Conservation (phyloP, 192 early-diverging fungal genomes). For the Backusella tuberculispora region DNA sequence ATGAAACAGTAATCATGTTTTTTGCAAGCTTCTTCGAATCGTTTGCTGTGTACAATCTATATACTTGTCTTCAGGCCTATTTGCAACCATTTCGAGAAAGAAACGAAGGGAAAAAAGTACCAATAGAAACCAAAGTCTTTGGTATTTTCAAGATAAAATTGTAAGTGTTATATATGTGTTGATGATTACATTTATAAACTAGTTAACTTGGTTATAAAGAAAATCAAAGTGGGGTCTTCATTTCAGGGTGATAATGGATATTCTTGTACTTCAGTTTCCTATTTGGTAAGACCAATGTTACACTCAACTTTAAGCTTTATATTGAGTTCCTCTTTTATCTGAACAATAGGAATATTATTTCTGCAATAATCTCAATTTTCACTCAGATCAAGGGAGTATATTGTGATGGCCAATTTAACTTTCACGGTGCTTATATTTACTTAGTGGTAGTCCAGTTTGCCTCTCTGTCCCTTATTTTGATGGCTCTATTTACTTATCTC, state of each 20-base stretch:
- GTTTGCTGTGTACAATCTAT: constrained; percentile 46
- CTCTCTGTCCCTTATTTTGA: constrained; percentile 40
- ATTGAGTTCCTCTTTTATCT: not conserved
- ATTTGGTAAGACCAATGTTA: constrained; percentile 30
- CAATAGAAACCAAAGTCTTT: constrained; percentile 27
- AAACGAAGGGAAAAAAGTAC: constrained; percentile 30
- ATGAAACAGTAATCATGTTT: constrained; percentile 44
- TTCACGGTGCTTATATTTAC: constrained; percentile 40
- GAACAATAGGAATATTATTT: constrained; percentile 35
- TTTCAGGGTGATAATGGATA: constrained; percentile 41
- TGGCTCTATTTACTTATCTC: constrained; percentile 41
- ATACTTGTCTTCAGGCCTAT: constrained; percentile 36
- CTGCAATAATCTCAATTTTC: constrained; percentile 40
- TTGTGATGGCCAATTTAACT: constrained; percentile 26
- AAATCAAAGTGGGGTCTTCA: constrained; percentile 48
- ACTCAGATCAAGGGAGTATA: constrained; percentile 37
- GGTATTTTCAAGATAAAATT: constrained; percentile 29
- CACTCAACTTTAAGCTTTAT: not conserved
- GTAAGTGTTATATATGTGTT: constrained; percentile 19
- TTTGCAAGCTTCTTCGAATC: constrained; percentile 44
- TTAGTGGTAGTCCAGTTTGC: constrained; percentile 33
- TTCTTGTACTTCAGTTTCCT: constrained; percentile 43
- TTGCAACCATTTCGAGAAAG: constrained; percentile 34
- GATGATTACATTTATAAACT: not conserved
- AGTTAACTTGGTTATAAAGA: constrained; percentile 14